Base-by-base conservation (phyloP, 2,329 filamentous ascomycete genomes). In the Neopestalotiopsis sp. region DNA sequence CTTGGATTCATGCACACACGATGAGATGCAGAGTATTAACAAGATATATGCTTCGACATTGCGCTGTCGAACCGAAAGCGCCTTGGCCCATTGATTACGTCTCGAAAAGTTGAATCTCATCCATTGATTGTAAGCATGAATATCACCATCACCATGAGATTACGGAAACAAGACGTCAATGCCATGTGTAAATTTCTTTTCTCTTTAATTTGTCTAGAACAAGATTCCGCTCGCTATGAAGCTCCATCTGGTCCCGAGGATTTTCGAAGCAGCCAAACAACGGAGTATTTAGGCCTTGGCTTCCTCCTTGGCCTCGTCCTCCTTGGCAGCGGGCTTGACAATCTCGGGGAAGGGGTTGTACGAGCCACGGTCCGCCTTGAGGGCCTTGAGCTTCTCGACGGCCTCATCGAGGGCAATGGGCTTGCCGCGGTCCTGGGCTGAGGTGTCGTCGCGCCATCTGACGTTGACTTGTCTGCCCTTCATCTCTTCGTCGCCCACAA, bases 401-500 rank as follows among this genome's bases (percentile, higher is more conserved):
- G 87, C 89, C 74, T 89, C 86, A 57, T 88, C 80, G 65, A 91
- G 78, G 24, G 85, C 81, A 63, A 90, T 81, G 59, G 89, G 84
- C 76, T 89, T 88, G 72, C 88, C 88, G 77, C 88, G 86, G 74
- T 85, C 85, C 79, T 91, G 89, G 66, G 85, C 88, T 67, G 84
- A 85, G 64, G 87, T 87, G 78, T 91, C 88, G 74, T 90, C 89
- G 73, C 89, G 84, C 81, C 90, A 89, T 68, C 89, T 86, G 69
- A 91, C 87, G 77, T 90, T 90, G 76, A 91, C 86, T 71, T 88
- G 85, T 74, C 87, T 83, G 65, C 85, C 87, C 72, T 86, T 84
- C 81, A 85, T 86, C 79, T 91, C 89, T 76, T 89, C 85, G 71
- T 87, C 88, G 68, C 89, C 89, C 71, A 91, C 88, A 68, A 91